These are phyloP conservation scores for Dalbergia cochinchinensis DNA, from an alignment of 306 rosid genomes.

Conservation along the genomic window DNA sequence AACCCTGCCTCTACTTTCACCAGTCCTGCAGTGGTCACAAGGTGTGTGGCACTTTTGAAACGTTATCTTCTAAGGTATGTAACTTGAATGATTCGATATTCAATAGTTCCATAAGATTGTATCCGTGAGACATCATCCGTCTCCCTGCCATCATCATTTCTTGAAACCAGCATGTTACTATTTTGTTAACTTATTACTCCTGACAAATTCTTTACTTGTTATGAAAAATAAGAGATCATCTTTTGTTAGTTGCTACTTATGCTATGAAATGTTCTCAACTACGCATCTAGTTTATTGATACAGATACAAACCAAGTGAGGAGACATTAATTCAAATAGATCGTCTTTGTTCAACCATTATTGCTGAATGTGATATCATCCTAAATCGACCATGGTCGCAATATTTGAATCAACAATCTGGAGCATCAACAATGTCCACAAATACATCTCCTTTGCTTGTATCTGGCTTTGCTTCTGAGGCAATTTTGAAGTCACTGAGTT, in stretches of 20 bases:
- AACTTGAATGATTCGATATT: slow-evolving; percentile 35
- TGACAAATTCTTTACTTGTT: too few relatives aligned
- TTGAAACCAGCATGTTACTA: slow-evolving; percentile 1
- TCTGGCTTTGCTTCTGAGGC: slow-evolving; percentile 84
- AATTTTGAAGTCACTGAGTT: slow-evolving; percentile 83
- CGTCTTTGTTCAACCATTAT: slow-evolving; percentile 92
- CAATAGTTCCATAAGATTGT: slow-evolving; percentile 24
- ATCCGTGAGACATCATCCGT: slow-evolving; percentile 32
- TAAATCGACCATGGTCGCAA: slow-evolving; percentile 69
- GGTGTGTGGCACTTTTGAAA: slow-evolving; percentile 94
- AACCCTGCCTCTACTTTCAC: slow-evolving; percentile 43
- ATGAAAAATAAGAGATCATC: neutral
- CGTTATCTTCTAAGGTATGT: slow-evolving; percentile 92
- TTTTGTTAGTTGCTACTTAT: slow-evolving; percentile 33
- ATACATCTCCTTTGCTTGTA: slow-evolving; percentile 74
- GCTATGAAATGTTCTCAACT: slow-evolving; percentile 27
- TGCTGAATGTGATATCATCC: slow-evolving; percentile 77
- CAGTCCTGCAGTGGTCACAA: slow-evolving; percentile 98
- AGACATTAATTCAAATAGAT: slow-evolving; percentile 90
- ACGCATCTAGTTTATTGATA: slow-evolving; percentile 35
- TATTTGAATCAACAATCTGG: slow-evolving; percentile 66
- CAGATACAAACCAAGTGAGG: slow-evolving; percentile 96
- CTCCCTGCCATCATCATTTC: neutral
- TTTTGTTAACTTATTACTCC: neutral
- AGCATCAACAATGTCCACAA: slow-evolving; percentile 64